A percentile compares a stretch with the other conserved stretches of the same genome.
Conservation (phyloP, 2,329 filamentous ascomycete genomes). For the Simplicillium sp. region DNA sequence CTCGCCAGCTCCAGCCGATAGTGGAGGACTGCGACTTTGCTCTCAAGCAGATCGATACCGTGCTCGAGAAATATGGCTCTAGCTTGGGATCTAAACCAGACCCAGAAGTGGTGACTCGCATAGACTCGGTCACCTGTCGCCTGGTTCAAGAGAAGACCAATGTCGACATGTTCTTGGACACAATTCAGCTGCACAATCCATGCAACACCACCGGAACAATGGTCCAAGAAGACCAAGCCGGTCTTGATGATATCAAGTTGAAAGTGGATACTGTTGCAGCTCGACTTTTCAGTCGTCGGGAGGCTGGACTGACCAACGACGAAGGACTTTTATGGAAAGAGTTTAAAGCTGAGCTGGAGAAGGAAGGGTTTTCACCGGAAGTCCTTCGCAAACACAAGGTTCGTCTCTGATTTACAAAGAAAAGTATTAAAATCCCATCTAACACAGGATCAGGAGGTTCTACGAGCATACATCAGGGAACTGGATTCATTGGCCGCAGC, state of each 20-base stretch:
- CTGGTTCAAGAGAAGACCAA: conserved; percentile 42
- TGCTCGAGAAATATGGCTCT: conserved; percentile 38
- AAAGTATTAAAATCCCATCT: conserved; percentile 2
- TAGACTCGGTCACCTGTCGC: conserved; percentile 33
- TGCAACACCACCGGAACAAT: conserved; percentile 24
- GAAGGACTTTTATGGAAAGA: conserved; percentile 48
- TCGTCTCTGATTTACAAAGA: conserved; percentile 8
- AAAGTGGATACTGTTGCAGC: conserved; percentile 50
- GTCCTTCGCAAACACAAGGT: conserved; percentile 50
- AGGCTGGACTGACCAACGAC: conserved; percentile 27
- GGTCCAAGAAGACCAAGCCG: conserved; percentile 25
- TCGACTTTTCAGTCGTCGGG: conserved; percentile 35
- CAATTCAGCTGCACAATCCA: conserved; percentile 42
- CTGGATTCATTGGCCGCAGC: conserved; percentile 40
- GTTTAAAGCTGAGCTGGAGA: conserved; percentile 48
- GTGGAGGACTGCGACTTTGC: conserved; percentile 46
- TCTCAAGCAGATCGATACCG: conserved; percentile 42
- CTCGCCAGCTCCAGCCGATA: conserved; percentile 39
- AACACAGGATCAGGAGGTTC: conserved; percentile 35
- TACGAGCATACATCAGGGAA: conserved; percentile 52
- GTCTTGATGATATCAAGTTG: conserved; percentile 46
- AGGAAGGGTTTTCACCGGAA: conserved; percentile 47
- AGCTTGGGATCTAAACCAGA: conserved; percentile 15
- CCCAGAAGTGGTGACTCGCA: conserved; percentile 23
- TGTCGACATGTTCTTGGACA: conserved; percentile 47